Conservation (phyloP, 2,329 filamentous ascomycete species). For the Hymenoscyphus infarciens region DNA sequence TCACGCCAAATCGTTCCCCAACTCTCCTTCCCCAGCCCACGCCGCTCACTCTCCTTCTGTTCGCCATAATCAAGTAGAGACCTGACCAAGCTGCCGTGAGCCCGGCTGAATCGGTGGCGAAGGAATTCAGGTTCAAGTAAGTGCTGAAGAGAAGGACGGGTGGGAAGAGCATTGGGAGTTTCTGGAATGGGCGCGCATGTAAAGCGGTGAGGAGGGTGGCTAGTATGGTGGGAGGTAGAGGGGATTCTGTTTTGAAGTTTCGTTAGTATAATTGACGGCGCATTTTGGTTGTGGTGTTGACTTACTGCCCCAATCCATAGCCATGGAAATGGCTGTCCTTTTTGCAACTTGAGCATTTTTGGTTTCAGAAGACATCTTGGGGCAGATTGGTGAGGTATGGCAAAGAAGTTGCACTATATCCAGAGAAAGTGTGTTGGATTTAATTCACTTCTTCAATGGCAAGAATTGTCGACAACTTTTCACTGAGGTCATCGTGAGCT, state of each 20-base stretch:
- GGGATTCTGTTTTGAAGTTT: slow-evolving; percentile 49
- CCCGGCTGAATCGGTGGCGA: slow-evolving; percentile 60
- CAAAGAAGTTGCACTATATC: background rate
- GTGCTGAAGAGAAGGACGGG: slow-evolving; percentile 62
- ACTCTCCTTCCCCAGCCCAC: slow-evolving; percentile 36
- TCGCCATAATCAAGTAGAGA: slow-evolving; percentile 60
- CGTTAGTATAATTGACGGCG: slow-evolving; percentile 15
- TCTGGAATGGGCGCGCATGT: slow-evolving; percentile 62
- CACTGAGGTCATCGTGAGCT: slow-evolving; percentile 3
- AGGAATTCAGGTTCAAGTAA: slow-evolving; percentile 61
- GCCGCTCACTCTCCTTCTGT: slow-evolving; percentile 44
- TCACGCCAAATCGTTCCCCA: slow-evolving; percentile 45
- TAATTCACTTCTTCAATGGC: background rate
- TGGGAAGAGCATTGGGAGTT: slow-evolving; percentile 64
- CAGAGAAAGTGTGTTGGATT: background rate
- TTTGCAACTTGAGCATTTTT: slow-evolving; percentile 33
- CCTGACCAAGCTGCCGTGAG: slow-evolving; percentile 63
- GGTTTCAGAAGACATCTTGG: slow-evolving; percentile 26
- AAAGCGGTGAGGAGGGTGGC: slow-evolving; percentile 65
- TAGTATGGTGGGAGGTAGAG: slow-evolving; percentile 60
- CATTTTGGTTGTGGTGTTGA: slow-evolving; percentile 17
- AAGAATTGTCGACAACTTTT: background rate
- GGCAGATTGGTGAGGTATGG: background rate
- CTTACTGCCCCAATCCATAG: slow-evolving; percentile 50
- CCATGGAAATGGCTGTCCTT: slow-evolving; percentile 42